Evolutionary conservation across 2,329 filamentous ascomycete genomes (phyloP).

Genomic region (Ascochyta koolunga): DNA sequence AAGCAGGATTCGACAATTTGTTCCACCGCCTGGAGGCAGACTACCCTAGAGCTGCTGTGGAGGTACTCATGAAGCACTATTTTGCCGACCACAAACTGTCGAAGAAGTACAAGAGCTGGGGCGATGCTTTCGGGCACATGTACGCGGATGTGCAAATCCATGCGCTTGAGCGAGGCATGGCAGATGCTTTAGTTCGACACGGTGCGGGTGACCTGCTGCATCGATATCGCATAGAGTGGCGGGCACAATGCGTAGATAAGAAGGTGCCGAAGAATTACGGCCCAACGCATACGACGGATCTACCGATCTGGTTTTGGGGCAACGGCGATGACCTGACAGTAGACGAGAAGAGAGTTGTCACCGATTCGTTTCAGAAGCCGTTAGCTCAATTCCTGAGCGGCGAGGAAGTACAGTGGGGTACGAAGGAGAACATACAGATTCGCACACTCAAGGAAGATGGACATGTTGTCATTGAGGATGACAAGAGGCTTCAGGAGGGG

Average conservation of each 20-base stretch:
- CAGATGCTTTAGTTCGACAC: slow-evolving; percentile 51
- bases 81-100: slow-evolving; percentile 52
- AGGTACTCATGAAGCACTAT: slow-evolving; percentile 53
- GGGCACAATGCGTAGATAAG: slow-evolving; percentile 54
- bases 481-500: slow-evolving; percentile 55
- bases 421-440: slow-evolving; percentile 46
- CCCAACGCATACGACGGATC: slow-evolving; percentile 61
- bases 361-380: slow-evolving; percentile 45
- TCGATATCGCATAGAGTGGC: slow-evolving; percentile 62
- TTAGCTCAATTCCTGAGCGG: slow-evolving; percentile 52
- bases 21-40: slow-evolving; percentile 58
- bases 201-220: slow-evolving; percentile 55
- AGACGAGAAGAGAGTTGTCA: slow-evolving; percentile 53
- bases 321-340: slow-evolving; percentile 51
- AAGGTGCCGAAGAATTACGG: slow-evolving; percentile 56
- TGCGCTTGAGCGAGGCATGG: slow-evolving; percentile 58
- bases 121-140: slow-evolving; percentile 59
- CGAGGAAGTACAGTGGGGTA: slow-evolving; percentile 50
- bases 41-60: slow-evolving; percentile 55
- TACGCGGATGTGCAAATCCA: slow-evolving; percentile 65
- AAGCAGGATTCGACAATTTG: slow-evolving; percentile 50
- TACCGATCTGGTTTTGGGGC: slow-evolving; percentile 63
- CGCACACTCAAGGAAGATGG: slow-evolving; percentile 56
- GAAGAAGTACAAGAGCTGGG: slow-evolving; percentile 52
- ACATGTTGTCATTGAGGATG: slow-evolving; percentile 53